A percentile compares a stretch with the other conserved stretches of the same genome.
These are phyloP conservation scores for Chrysoporthe puriensis DNA, from an alignment of 2,329 filamentous ascomycete genomes.

Conservation along the genomic window DNA sequence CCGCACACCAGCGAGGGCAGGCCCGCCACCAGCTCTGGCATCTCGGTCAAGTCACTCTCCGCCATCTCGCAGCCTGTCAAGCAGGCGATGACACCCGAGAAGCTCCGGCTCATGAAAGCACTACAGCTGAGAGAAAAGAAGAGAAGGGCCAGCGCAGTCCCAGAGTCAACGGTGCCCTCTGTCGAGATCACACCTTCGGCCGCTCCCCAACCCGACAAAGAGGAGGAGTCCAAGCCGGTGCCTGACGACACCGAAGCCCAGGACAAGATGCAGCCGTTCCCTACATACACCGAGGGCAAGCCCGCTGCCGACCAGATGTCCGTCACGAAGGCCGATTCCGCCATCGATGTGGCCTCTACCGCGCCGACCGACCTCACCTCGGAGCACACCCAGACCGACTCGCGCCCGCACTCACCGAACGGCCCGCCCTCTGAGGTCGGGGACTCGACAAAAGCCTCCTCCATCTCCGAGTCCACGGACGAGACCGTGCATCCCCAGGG, in stretches of 20 bases:
- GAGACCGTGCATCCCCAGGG: constrained; percentile 55
- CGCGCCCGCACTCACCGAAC: constrained; percentile 60
- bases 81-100: constrained; percentile 78
- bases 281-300: constrained; percentile 33
- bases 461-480: constrained; percentile 65
- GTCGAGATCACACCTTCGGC: constrained; percentile 32
- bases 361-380: constrained; percentile 51
- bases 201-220: constrained; percentile 4
- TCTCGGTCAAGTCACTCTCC: constrained; percentile 45
- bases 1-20: constrained; percentile 40
- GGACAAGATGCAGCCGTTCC: not conserved
- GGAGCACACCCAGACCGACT: constrained; percentile 56
- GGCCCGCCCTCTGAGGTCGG: constrained; percentile 58
- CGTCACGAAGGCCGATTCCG: constrained; percentile 57
- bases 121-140: constrained; percentile 88
- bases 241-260: constrained; percentile 30
- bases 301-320: constrained; percentile 39
- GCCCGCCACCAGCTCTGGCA: constrained; percentile 50
- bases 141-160: constrained; percentile 48
- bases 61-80: constrained; percentile 41
- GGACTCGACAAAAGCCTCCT: constrained; percentile 66
- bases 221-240: constrained; percentile 38
- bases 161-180: constrained; percentile 34
- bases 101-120: constrained; percentile 90
- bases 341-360: constrained; percentile 55